Evolutionary conservation across 257 asterid genomes (phyloP).

Genomic region (Primulina huaijiensis): DNA sequence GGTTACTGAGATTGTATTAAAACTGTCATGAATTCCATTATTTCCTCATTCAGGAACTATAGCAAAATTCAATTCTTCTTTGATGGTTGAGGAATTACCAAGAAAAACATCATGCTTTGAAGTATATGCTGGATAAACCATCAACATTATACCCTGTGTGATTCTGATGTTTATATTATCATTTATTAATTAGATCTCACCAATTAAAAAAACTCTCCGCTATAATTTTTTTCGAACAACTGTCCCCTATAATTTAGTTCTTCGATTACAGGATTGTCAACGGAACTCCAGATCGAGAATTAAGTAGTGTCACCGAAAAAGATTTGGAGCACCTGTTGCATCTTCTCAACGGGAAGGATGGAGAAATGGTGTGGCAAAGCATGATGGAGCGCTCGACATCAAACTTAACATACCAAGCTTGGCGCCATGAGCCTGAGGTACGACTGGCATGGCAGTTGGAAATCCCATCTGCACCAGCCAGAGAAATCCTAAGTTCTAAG

Average conservation of each 20-base stretch:
- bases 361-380: conserved; percentile 86
- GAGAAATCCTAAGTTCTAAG: background rate
- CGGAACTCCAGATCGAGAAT: conserved; percentile 46
- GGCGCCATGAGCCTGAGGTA: conserved; percentile 97
- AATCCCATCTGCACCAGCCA: background rate
- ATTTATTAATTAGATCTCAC: background rate
- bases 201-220: background rate
- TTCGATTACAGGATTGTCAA: conserved; percentile 40
- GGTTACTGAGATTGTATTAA: background rate
- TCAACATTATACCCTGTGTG: background rate
- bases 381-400: conserved; percentile 93
- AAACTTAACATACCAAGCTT: conserved; percentile 87
- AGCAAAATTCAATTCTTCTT: background rate
- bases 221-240: background rate
- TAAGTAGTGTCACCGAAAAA: conserved; percentile 41
- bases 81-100: background rate
- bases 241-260: too few species aligned
- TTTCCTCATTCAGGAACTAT: background rate
- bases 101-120: background rate
- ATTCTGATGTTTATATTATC: background rate
- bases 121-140: background rate
- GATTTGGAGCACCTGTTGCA: conserved; percentile 54
- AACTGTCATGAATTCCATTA: background rate
- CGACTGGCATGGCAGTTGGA: conserved; percentile 10
- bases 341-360: conserved; percentile 53